A percentile compares a stretch with the other conserved stretches of the same genome.
Conservation (phyloP, 1,284 basidiomycete genomes). For the Puccinia polysora region DNA sequence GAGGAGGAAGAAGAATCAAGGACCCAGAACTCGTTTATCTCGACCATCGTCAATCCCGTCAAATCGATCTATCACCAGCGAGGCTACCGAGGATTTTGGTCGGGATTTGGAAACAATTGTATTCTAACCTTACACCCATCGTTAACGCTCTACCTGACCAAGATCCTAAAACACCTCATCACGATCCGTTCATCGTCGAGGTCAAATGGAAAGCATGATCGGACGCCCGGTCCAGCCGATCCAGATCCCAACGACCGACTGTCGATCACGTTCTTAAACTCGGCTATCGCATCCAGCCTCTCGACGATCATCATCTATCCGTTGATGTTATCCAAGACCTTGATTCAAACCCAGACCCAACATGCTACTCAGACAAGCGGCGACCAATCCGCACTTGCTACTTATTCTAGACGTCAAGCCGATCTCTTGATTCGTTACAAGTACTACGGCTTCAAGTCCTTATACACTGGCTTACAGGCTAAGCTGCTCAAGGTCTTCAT, state of each 20-base stretch:
- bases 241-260: slow-evolving; percentile 50
- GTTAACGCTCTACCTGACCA: slow-evolving; percentile 55
- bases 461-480: slow-evolving; percentile 77
- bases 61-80: slow-evolving; percentile 53
- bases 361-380: slow-evolving; percentile 49
- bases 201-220: slow-evolving; percentile 44
- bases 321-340: slow-evolving; percentile 49
- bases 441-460: slow-evolving; percentile 57
- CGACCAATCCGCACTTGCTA: slow-evolving; percentile 52
- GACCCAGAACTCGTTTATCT: neutral
- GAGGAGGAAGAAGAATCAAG: slow-evolving; percentile 47
- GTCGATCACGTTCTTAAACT: slow-evolving; percentile 54
- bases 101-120: slow-evolving; percentile 53
- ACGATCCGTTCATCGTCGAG: neutral
- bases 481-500: slow-evolving; percentile 79
- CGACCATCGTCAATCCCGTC: slow-evolving; percentile 48
- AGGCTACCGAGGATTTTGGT: slow-evolving; percentile 53
- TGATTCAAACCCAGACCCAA: slow-evolving; percentile 55
- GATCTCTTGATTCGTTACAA: slow-evolving; percentile 46
- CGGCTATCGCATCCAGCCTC: slow-evolving; percentile 55
- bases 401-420: slow-evolving; percentile 42
- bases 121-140: slow-evolving; percentile 54
- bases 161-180: slow-evolving; percentile 49
- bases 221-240: slow-evolving; percentile 50
- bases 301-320: slow-evolving; percentile 49